These are phyloP conservation scores for Brassica rapa DNA, from an alignment of 345 rosid genomes.

Conservation along the genomic window DNA sequence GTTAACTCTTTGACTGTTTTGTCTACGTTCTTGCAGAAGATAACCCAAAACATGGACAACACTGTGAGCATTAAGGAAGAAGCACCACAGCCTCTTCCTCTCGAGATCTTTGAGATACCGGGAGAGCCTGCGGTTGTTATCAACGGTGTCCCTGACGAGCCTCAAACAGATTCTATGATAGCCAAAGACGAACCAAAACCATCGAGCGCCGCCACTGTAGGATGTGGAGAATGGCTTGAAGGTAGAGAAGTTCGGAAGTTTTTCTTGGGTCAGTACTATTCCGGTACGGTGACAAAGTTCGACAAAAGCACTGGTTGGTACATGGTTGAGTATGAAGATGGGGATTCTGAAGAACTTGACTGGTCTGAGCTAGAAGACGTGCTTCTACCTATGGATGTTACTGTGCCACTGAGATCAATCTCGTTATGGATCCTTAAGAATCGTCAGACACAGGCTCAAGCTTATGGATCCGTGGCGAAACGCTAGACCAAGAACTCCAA, in stretches of 20 bases:
- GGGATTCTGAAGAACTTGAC: slow-evolving; percentile 82
- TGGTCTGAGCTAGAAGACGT: slow-evolving; percentile 71
- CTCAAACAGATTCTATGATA: slow-evolving; percentile 24
- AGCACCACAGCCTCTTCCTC: slow-evolving; percentile 31
- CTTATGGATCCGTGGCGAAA: background rate
- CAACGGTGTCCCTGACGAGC: slow-evolving; percentile 65
- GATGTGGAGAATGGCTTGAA: slow-evolving; percentile 78
- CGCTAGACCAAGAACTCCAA: slow-evolving; percentile 12
- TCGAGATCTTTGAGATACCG: slow-evolving; percentile 52
- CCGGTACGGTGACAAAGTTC: slow-evolving; percentile 59
- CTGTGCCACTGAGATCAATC: slow-evolving; percentile 60
- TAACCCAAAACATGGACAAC: slow-evolving; percentile 40
- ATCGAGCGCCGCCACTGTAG: background rate
- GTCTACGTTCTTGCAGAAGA: slow-evolving; percentile 12
- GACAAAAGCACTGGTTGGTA: slow-evolving; percentile 80
- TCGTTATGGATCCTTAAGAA: slow-evolving; percentile 53
- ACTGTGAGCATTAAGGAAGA: slow-evolving; percentile 30
- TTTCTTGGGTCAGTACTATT: slow-evolving; percentile 53
- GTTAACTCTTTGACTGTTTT: background rate
- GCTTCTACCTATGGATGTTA: slow-evolving; percentile 69
- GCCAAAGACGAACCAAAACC: slow-evolving; percentile 31
- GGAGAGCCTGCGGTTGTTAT: slow-evolving; percentile 85
- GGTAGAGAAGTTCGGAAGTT: slow-evolving; percentile 74
- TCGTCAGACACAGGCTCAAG: slow-evolving; percentile 32
- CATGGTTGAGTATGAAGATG: slow-evolving; percentile 81